These are phyloP conservation scores for Brasilioporus rufonigricans DNA, from an alignment of 768 basidiomycete species.

Conservation along the genomic window DNA sequence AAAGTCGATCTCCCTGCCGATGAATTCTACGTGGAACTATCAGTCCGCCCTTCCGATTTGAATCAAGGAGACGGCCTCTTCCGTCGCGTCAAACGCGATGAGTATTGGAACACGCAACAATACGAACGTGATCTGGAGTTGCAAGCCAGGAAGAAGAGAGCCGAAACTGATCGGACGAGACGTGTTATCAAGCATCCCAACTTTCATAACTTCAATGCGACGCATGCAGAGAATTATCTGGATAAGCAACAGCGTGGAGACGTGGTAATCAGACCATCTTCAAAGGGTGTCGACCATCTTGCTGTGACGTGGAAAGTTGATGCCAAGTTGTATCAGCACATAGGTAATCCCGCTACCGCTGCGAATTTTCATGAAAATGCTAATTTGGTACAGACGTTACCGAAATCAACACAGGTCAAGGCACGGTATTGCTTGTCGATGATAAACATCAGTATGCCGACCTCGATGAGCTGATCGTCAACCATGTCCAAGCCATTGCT, in stretches of 20 bases:
- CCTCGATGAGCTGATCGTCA: slow-evolving; percentile 95
- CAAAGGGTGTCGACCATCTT: slow-evolving; percentile 88
- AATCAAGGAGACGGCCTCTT: slow-evolving; percentile 59
- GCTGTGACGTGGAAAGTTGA: slow-evolving; percentile 99
- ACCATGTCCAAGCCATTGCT: slow-evolving; percentile 92
- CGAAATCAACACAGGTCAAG: slow-evolving; percentile 74
- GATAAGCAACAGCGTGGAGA: slow-evolving; percentile 92
- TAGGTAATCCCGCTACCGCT: slow-evolving; percentile 54
- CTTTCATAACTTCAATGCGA: slow-evolving; percentile 92
- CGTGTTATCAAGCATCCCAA: slow-evolving; percentile 96
- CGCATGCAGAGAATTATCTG: slow-evolving; percentile 85
- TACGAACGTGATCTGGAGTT: slow-evolving; percentile 69
- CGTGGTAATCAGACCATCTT: slow-evolving; percentile 94
- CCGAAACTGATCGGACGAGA: slow-evolving; percentile 74
- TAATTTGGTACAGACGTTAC: slow-evolving; percentile 61
- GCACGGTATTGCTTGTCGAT: slow-evolving; percentile 70
- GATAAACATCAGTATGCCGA: slow-evolving; percentile 82
- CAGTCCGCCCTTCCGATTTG: slow-evolving; percentile 63
- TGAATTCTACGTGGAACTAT: slow-evolving; percentile 69
- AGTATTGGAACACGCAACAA: slow-evolving; percentile 63
- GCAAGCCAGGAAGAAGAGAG: slow-evolving; percentile 77
- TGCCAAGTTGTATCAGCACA: slow-evolving; percentile 92
- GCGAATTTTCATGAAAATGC: background rate
- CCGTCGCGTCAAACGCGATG: slow-evolving; percentile 58
- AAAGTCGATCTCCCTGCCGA: slow-evolving; percentile 60